phyloP scores from a whole-genome alignment of 257 asterid genomes.

The Nemophila menziesii region DNA sequence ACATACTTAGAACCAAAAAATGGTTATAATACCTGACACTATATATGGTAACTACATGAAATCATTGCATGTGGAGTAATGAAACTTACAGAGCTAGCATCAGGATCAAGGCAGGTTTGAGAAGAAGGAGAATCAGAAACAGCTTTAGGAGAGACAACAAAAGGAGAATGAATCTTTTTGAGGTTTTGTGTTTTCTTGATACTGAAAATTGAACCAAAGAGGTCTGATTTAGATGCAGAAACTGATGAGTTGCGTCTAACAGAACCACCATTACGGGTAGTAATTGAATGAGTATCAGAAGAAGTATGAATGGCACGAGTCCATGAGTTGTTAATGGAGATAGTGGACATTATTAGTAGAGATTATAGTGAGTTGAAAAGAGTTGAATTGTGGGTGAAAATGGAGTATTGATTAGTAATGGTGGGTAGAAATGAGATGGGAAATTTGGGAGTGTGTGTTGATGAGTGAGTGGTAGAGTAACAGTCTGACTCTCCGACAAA shows the following conservation, averaged over 20 bases:
- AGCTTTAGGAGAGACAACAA: slow-evolving; percentile 48
- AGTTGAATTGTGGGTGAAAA: background rate
- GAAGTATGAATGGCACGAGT: background rate
- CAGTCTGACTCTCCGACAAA: no score
- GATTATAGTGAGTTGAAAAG: no score
- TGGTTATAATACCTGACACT: no score
- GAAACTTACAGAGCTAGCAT: slow-evolving; percentile 37
- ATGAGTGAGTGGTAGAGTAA: no score
- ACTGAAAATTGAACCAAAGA: slow-evolving; percentile 22
- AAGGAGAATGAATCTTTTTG: slow-evolving; percentile 9
- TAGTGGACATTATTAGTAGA: background rate
- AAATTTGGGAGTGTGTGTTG: no score
- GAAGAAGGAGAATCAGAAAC: slow-evolving; percentile 49
- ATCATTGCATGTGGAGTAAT: slow-evolving; percentile 2
- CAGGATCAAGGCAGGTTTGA: slow-evolving; percentile 56
- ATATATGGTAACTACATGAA: slow-evolving; percentile 4
- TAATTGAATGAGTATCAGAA: no score
- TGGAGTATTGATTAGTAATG: no score
- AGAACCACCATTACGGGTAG: background rate
- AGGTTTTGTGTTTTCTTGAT: slow-evolving; percentile 3
- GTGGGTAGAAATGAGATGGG: no score
- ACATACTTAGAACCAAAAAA: no score
- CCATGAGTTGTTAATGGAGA: background rate
- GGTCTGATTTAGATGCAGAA: slow-evolving; percentile 32
- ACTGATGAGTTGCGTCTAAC: slow-evolving; percentile 10